Percentiles rank a stretch among this genome's conserved stretches.
These are phyloP conservation scores for Tetragonia tetragonoides DNA, from an alignment of 148 eudicot species.

Conservation along the genomic window DNA sequence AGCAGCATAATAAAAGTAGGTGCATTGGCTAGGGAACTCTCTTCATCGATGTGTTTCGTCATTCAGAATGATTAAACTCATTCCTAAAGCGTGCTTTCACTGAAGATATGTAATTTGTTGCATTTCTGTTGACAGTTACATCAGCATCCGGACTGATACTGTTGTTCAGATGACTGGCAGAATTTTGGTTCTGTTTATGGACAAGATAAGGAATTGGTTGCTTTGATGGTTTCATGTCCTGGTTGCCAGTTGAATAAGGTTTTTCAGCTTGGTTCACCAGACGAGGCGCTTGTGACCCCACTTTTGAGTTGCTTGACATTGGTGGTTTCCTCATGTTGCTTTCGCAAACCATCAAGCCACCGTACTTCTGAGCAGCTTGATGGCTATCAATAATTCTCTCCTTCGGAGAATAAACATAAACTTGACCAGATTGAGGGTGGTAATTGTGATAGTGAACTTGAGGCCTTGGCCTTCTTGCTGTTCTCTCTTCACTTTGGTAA, in stretches of 20 bases:
- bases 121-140: background rate
- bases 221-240: background rate
- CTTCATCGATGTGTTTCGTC: background rate
- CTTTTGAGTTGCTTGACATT: background rate
- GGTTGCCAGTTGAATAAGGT: background rate
- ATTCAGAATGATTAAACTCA: background rate
- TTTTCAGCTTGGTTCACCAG: background rate
- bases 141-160: background rate
- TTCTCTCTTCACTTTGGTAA: background rate
- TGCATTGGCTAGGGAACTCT: background rate
- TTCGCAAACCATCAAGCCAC: constrained; percentile 24
- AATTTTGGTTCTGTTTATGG: background rate
- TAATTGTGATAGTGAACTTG: background rate
- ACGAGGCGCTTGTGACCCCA: background rate
- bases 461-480: background rate
- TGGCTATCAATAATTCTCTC: constrained; percentile 15
- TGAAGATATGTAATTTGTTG: background rate
- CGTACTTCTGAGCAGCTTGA: constrained; percentile 24
- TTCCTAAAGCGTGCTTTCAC: background rate
- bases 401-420: constrained; percentile 12
- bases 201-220: background rate
- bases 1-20: background rate
- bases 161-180: background rate
- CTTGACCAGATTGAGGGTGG: background rate
- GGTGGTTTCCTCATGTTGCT: constrained; percentile 4